Evolutionary conservation across 805 yeast species (phyloP), one percentile per base, ranked within the genome.

Genomic region (Metschnikowia lachancei): DNA sequence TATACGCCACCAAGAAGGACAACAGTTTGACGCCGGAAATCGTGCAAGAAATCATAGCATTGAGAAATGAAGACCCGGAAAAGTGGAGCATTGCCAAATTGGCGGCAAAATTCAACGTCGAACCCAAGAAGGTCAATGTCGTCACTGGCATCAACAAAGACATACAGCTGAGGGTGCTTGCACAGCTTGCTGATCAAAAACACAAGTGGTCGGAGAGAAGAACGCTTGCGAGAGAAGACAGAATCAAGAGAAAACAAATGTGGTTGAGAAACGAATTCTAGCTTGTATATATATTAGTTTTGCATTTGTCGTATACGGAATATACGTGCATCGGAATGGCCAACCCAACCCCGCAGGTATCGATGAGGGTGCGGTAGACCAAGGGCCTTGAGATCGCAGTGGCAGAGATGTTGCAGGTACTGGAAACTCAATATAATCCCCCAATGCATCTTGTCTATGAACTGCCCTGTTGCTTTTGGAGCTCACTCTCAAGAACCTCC

Each of bases 191-290:
- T 17, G 55, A 56, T 24, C 78, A 80, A 54, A 71, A 76, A 59
- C 56, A 65, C 16, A 53, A 61, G 45, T 82, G 87, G 87, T 62
- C 72, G 45, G 72, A 66, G 40, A 64, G 67, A 43, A 76, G 77
- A 55, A 56, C 57, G 13, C 58, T 68, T 19, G 82, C 86, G 9
- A 72, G 84, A 54, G 61, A 62, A 14, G 88, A 84, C 54, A 72
- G 84, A 56, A 61, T 65, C 51, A 81, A 81, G 64, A 74, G 92
- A 64, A 77, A 74, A 49, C 65, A 74, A 51, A 59, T 74, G 57
- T 84, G 92, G 92, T 77, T 83, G 53, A 72, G 84, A 49, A 82
- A 75, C 51, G 81, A 78, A 48, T 76, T 53, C 48, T 70, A 61
- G 37, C 47, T 36, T 39, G 53, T 47, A 49, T 34, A 49, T 34